Percentiles rank a stretch among this genome's conserved stretches.
These are phyloP conservation scores for Stropharia rugosoannulata DNA, from an alignment of 768 basidiomycete genomes.

Conservation along the genomic window DNA sequence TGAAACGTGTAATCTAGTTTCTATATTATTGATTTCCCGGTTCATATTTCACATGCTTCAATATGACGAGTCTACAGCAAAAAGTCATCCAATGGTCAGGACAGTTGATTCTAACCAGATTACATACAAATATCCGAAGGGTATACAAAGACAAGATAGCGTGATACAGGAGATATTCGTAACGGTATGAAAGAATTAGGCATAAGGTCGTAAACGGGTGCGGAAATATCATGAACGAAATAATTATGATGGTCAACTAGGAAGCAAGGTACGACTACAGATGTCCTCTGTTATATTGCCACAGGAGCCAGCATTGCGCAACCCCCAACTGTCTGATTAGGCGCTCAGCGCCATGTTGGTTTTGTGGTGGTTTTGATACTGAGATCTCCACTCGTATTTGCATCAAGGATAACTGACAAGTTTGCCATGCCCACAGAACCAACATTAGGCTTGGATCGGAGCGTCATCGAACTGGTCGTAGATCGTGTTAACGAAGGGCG, in stretches of 20 bases:
- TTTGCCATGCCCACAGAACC: constrained; percentile 16
- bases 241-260: constrained; percentile 9
- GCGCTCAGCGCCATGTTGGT: constrained; percentile 25
- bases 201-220: constrained; percentile 14
- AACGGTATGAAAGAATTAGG: constrained; percentile 9
- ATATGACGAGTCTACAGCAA: background rate
- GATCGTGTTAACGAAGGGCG: constrained; percentile 21
- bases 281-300: background rate
- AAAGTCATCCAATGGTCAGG: background rate
- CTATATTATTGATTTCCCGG: constrained; percentile 10
- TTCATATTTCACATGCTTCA: background rate
- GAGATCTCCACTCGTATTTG: constrained; percentile 22
- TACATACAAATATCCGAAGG: constrained; percentile 9
- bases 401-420: constrained; percentile 26
- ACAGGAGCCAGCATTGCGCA: background rate
- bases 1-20: constrained; percentile 29
- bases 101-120: background rate
- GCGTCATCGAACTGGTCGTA: constrained; percentile 9
- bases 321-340: background rate
- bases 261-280: constrained; percentile 5
- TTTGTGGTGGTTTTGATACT: constrained; percentile 16
- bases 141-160: constrained; percentile 19
- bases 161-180: constrained; percentile 9
- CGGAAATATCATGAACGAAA: constrained; percentile 9
- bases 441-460: constrained; percentile 14